These are phyloP conservation scores for Starmera pachycereana DNA, from an alignment of 805 yeast genomes.

Conservation along the genomic window DNA sequence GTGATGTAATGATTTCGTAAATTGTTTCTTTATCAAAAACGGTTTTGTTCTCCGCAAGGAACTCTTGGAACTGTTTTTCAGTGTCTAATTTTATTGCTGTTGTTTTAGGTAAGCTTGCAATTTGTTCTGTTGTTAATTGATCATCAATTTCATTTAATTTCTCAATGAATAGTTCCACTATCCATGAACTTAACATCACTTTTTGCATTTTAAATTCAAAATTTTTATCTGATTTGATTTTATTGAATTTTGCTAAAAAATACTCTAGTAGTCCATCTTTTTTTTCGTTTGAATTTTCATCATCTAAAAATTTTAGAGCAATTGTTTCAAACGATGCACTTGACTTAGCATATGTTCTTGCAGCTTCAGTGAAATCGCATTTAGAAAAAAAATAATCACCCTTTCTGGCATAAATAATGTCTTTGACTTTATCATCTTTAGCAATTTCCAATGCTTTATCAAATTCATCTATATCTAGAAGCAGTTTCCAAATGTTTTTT, in stretches of 20 bases:
- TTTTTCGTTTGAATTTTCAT: constrained; percentile 14
- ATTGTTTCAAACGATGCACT: constrained; percentile 60
- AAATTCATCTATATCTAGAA: constrained; percentile 41
- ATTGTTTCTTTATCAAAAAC: constrained; percentile 56
- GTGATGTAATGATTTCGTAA: constrained; percentile 59
- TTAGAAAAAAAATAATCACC: constrained; percentile 37
- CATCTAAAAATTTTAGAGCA: constrained; percentile 44
- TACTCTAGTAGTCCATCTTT: constrained; percentile 36
- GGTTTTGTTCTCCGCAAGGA: constrained; percentile 38
- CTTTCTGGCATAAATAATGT: constrained; percentile 40
- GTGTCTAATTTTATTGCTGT: constrained; percentile 17
- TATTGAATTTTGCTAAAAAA: constrained; percentile 30
- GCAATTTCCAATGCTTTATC: constrained; percentile 50
- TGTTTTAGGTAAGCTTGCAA: constrained; percentile 12
- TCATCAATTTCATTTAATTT: constrained; percentile 26
- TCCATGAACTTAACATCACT: constrained; percentile 25
- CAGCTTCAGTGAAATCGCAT: constrained; percentile 29
- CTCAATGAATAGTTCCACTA: constrained; percentile 23
- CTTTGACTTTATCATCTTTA: constrained; percentile 28
- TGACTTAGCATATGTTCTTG: constrained; percentile 51
- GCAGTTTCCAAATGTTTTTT: constrained; percentile 61
- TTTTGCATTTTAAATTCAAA: constrained; percentile 21
- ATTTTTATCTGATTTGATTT: constrained; percentile 16
- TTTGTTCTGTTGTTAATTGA: constrained; percentile 17
- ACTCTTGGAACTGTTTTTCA: constrained; percentile 30